Evolutionary conservation across 2,329 filamentous ascomycete genomes (phyloP).

Genomic region (Lecanosticta acicola): DNA sequence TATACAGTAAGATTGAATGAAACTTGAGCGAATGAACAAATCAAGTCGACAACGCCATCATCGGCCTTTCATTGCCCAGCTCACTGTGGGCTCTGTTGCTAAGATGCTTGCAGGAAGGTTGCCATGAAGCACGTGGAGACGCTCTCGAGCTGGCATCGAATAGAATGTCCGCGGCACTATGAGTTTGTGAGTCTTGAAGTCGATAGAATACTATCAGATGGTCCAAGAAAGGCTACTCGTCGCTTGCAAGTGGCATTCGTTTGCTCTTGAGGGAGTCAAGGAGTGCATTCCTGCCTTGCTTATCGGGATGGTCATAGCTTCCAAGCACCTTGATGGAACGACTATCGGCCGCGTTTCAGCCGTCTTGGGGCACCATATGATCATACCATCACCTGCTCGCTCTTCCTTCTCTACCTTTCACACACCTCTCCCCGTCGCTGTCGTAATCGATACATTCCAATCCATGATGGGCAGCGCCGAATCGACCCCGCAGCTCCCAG

Average conservation of each 20-base stretch:
- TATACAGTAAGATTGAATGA: too few relatives aligned
- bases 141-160: too few relatives aligned
- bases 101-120: too few relatives aligned
- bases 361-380: background rate
- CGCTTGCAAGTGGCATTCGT: background rate
- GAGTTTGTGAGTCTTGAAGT: too few relatives aligned
- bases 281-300: background rate
- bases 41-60: too few relatives aligned
- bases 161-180: too few relatives aligned
- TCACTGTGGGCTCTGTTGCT: too few relatives aligned
- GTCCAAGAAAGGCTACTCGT: too few relatives aligned
- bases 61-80: too few relatives aligned
- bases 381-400: slow-evolving; percentile 2
- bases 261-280: background rate
- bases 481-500: slow-evolving; percentile 17
- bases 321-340: slow-evolving; percentile 9
- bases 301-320: slow-evolving; percentile 2
- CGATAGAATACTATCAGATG: too few relatives aligned
- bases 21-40: too few relatives aligned
- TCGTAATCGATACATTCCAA: background rate
- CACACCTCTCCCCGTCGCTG: background rate
- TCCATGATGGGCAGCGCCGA: slow-evolving; percentile 23
- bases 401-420: background rate
- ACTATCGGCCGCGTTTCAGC: background rate
- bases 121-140: too few relatives aligned